Evolutionary conservation across 768 basidiomycete species (phyloP).

Genomic region (Macrocybe gigantea): DNA sequence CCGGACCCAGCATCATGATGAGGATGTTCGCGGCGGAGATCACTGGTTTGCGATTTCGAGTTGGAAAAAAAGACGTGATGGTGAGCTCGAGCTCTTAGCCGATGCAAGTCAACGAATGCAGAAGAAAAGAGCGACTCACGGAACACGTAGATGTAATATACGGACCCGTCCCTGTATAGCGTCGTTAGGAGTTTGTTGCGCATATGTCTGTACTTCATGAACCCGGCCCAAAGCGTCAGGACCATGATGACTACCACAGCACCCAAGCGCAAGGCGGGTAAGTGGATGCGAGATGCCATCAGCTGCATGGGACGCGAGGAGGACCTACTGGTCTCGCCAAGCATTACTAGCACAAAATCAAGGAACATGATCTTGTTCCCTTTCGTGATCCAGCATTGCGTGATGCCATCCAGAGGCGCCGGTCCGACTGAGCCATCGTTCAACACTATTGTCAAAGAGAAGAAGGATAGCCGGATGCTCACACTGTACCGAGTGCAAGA

Average conservation of each 20-base stretch:
- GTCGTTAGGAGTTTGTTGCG: constrained; percentile 13
- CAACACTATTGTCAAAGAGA: too few relatives aligned
- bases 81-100: not conserved
- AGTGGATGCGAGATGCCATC: not conserved
- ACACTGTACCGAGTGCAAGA: too few relatives aligned
- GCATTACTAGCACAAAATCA: constrained; percentile 5
- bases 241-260: constrained; percentile 16
- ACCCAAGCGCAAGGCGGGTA: not conserved
- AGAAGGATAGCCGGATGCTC: too few relatives aligned
- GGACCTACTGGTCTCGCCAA: constrained; percentile 2
- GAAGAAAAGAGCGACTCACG: constrained; percentile 7
- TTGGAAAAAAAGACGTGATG: not conserved
- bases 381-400: not conserved
- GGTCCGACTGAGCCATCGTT: too few relatives aligned
- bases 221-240: constrained; percentile 15
- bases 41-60: not conserved
- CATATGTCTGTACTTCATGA: constrained; percentile 14
- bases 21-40: constrained; percentile 2
- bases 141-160: constrained; percentile 18
- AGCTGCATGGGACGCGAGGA: not conserved
- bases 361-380: constrained; percentile 6
- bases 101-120: not conserved
- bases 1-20: constrained; percentile 3
- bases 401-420: too few relatives aligned
- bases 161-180: constrained; percentile 17